These are phyloP conservation scores for Filosporella fistucella DNA, from an alignment of 495 filamentous ascomycete genomes.

Conservation along the genomic window DNA sequence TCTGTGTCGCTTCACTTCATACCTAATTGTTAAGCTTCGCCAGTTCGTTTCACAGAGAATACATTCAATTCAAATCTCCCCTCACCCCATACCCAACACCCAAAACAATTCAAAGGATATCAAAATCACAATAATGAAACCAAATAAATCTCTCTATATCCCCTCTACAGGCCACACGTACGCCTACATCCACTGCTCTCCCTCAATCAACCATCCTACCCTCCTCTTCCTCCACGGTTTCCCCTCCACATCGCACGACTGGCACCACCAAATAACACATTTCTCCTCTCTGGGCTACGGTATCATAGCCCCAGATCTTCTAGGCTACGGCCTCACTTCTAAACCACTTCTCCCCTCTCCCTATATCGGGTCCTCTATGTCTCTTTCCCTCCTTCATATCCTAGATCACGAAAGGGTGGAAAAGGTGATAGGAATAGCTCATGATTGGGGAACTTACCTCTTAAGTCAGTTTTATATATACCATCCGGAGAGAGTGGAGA, in stretches of 20 bases:
- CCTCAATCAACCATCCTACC: slow-evolving; percentile 19
- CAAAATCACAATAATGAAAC: neutral
- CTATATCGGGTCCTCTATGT: slow-evolving; percentile 33
- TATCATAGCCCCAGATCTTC: slow-evolving; percentile 40
- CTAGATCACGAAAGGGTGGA: slow-evolving; percentile 22
- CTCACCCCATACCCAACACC: no score
- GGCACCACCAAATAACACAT: slow-evolving; percentile 35
- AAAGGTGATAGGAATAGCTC: slow-evolving; percentile 25
- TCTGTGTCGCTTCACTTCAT: no score
- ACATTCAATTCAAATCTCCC: no score
- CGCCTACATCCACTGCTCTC: slow-evolving; percentile 12
- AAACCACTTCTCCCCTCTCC: slow-evolving; percentile 27
- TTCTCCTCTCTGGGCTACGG: slow-evolving; percentile 35
- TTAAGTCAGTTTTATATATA: slow-evolving; percentile 8
- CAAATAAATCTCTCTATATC: slow-evolving; percentile 10
- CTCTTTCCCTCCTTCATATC: slow-evolving; percentile 32
- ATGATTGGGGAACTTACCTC: slow-evolving; percentile 27
- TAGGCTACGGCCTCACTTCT: slow-evolving; percentile 44
- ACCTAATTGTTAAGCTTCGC: no score
- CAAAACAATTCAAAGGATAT: no score
- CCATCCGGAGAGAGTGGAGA: slow-evolving; percentile 11
- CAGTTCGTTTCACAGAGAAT: no score
- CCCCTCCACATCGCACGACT: slow-evolving; percentile 38
- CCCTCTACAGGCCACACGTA: slow-evolving; percentile 10
- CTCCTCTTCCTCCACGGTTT: slow-evolving; percentile 42